These are phyloP conservation scores for Daldinia sp. DNA, from an alignment of 2,329 filamentous ascomycete genomes.

Conservation along the genomic window DNA sequence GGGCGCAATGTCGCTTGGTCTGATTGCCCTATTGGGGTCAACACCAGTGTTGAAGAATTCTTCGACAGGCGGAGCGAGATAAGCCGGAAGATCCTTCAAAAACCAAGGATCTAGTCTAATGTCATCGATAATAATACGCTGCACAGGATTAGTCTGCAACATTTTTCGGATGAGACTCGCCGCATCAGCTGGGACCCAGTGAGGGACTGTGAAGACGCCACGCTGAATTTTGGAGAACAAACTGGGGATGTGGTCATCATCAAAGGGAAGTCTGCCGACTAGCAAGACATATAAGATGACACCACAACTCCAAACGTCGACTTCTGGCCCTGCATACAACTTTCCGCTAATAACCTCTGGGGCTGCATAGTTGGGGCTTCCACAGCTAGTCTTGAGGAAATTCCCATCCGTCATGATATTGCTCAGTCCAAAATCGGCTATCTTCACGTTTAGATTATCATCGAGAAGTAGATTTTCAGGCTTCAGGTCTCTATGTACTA, in stretches of 20 bases:
- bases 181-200: conserved; percentile 89
- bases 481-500: conserved; percentile 97
- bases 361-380: conserved; percentile 97
- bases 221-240: conserved; percentile 98
- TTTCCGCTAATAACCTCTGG: conserved; percentile 98
- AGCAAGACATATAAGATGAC: conserved; percentile 89
- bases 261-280: conserved; percentile 88
- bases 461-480: conserved; percentile 97
- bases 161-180: conserved; percentile 87
- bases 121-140: conserved; percentile 92
- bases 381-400: conserved; percentile 98
- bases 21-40: conserved; percentile 91
- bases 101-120: conserved; percentile 97
- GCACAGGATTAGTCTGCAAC: conserved; percentile 94
- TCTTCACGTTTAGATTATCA: conserved; percentile 97
- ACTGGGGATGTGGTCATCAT: conserved; percentile 97
- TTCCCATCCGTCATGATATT: conserved; percentile 99
- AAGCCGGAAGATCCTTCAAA: conserved; percentile 83
- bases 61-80: conserved; percentile 87
- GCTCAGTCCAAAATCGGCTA: conserved; percentile 97
- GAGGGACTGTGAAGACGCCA: conserved; percentile 91
- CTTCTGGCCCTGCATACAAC: conserved; percentile 95
- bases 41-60: conserved; percentile 96
- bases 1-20: conserved; percentile 83
- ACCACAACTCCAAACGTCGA: conserved; percentile 97